These are phyloP conservation scores for Candida yuanshanica DNA, from an alignment of 805 yeast species.

Conservation along the genomic window DNA sequence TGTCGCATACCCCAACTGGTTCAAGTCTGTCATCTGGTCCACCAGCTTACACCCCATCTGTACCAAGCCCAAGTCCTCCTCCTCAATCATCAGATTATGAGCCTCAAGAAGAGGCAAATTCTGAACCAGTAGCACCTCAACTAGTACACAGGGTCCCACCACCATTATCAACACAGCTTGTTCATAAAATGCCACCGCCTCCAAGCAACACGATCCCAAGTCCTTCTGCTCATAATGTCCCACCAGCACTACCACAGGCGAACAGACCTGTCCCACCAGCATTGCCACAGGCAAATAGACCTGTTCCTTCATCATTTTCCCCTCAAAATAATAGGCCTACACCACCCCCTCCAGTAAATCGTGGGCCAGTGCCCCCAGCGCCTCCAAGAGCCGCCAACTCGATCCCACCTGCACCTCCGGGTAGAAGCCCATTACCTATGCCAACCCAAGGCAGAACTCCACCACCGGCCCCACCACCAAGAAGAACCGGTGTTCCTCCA, in stretches of 20 bases:
- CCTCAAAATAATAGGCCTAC: slow-evolving; percentile 2
- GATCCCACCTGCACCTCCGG: slow-evolving; percentile 6
- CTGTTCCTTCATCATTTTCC: slow-evolving; percentile 7
- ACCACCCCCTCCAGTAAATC: slow-evolving; percentile 25
- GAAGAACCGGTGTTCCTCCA: slow-evolving; percentile 16
- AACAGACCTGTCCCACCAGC: slow-evolving; percentile 5
- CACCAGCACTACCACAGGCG: slow-evolving; percentile 5
- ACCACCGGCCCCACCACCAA: slow-evolving; percentile 23
- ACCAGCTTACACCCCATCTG: too few relatives aligned
- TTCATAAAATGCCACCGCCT: slow-evolving; percentile 22
- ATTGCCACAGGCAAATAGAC: not conserved
- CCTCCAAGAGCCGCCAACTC: slow-evolving; percentile 14
- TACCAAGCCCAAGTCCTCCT: too few relatives aligned
- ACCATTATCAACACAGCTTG: slow-evolving; percentile 16
- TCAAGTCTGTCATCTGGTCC: slow-evolving; percentile 26
- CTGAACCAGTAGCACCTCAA: slow-evolving; percentile 1
- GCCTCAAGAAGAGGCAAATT: slow-evolving; percentile 2
- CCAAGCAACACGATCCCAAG: slow-evolving; percentile 11
- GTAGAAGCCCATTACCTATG: slow-evolving; percentile 8
- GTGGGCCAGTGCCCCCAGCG: slow-evolving; percentile 10
- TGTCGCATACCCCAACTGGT: slow-evolving; percentile 1
- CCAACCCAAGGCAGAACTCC: slow-evolving; percentile 16
- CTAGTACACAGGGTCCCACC: slow-evolving; percentile 23
- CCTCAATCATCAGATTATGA: not conserved
- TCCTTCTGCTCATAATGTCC: slow-evolving; percentile 5